Conservation (phyloP, 257 asterid species). For the Coffea canephora region DNA sequence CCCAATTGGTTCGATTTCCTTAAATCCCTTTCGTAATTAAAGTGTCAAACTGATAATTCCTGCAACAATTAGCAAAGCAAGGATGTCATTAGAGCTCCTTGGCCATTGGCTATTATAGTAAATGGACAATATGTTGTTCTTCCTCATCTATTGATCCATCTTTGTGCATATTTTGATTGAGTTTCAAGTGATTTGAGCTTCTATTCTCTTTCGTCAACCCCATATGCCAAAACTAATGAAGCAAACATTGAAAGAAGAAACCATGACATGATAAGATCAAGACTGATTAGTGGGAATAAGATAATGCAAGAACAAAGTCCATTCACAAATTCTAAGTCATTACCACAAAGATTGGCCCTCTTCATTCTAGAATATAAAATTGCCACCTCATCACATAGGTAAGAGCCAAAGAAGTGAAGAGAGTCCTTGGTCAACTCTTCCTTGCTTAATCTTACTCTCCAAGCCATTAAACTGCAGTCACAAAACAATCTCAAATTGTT, state of each 20-base stretch:
- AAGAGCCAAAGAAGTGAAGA: not conserved
- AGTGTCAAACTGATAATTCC: too few relatives aligned
- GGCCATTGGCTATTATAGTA: not conserved
- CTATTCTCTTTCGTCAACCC: not conserved
- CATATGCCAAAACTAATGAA: not conserved
- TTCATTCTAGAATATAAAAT: conserved; percentile 26
- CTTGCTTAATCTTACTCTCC: conserved; percentile 28
- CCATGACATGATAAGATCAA: not conserved
- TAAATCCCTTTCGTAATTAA: too few relatives aligned
- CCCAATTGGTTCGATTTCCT: too few relatives aligned
- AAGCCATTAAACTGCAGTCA: conserved; percentile 17
- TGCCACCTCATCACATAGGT: conserved; percentile 30
- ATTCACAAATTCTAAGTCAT: not conserved
- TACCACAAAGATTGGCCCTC: conserved; percentile 10
- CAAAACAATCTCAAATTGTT: not conserved
- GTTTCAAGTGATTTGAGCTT: not conserved
- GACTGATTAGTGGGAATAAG: not conserved
- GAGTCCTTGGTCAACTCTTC: conserved; percentile 33
- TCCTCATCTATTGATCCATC: not conserved
- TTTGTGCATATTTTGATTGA: not conserved
- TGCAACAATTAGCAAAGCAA: too few relatives aligned
- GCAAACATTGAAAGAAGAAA: not conserved
- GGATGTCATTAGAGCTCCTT: not conserved
- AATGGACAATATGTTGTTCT: not conserved
- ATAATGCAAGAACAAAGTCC: not conserved